phyloP scores from a whole-genome alignment of 2,329 filamentous ascomycete species.

The Nannizzia gypsea region DNA sequence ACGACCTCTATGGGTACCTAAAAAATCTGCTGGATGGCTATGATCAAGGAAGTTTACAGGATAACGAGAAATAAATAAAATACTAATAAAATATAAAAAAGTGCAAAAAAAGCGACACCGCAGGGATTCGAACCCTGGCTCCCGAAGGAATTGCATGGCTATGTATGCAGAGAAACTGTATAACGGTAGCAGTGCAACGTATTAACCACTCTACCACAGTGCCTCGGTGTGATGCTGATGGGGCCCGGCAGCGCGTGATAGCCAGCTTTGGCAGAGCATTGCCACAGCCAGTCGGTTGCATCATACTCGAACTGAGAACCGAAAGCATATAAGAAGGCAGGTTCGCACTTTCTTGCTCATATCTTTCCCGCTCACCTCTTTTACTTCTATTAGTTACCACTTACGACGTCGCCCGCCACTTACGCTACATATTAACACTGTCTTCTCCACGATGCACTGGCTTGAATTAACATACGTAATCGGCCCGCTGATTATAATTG shows the following conservation, averaged over 20 bases:
- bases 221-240: constrained; percentile 1
- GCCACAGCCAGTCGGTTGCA: not conserved
- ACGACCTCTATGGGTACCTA: no score
- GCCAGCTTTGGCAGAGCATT: not conserved
- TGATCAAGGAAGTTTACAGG: not conserved
- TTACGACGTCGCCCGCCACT: no score
- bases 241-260: not conserved
- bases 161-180: constrained; percentile 1
- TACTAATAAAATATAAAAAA: not conserved
- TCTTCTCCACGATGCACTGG: no score
- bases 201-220: constrained; percentile 6
- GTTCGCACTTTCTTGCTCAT: no score
- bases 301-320: not conserved
- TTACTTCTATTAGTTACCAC: no score
- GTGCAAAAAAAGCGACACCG: not conserved
- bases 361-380: no score
- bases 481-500: no score
- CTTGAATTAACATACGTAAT: no score
- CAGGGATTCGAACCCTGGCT: constrained; percentile 5
- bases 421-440: no score
- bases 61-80: not conserved
- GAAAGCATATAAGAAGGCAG: not conserved
- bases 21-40: no score
- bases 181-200: constrained; percentile 5
- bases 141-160: constrained; percentile 5